Conservation (phyloP, 1,284 basidiomycete species). For the Trametes polyzona region DNA sequence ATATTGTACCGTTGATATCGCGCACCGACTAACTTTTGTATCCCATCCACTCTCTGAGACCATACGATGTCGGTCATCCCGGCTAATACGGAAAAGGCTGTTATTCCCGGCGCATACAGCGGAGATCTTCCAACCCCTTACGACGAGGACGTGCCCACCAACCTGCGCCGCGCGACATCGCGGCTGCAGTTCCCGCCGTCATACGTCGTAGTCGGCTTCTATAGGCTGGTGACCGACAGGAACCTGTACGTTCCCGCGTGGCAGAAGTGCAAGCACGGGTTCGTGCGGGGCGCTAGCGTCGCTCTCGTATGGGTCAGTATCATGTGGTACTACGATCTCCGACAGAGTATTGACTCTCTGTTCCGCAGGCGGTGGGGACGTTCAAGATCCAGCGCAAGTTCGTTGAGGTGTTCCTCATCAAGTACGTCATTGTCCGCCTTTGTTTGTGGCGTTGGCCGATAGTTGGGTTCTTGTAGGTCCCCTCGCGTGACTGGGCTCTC, state of each 20-base stretch:
- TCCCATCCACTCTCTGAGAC: neutral
- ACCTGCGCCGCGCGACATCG: conserved; percentile 52
- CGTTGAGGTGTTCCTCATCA: conserved; percentile 63
- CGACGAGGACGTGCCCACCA: conserved; percentile 43
- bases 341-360: neutral
- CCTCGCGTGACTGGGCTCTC: conserved; percentile 68
- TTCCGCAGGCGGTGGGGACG: conserved; percentile 56
- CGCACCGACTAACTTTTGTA: no score
- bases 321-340: no score
- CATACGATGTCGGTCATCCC: conserved; percentile 7
- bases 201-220: conserved; percentile 76
- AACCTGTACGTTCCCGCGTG: conserved; percentile 69
- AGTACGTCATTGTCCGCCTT: conserved; percentile 42
- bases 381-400: conserved; percentile 68
- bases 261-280: conserved; percentile 77
- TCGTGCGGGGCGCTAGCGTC: conserved; percentile 59
- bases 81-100: conserved; percentile 2
- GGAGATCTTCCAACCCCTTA: conserved; percentile 22
- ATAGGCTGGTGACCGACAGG: conserved; percentile 70
- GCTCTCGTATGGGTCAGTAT: conserved; percentile 67
- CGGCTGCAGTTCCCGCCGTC: conserved; percentile 74
- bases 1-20: no score
- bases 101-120: conserved; percentile 27
- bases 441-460: no score
- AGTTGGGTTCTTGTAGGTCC: conserved; percentile 45